Conservation (phyloP, 805 yeast genomes). For the Nakazawaea ernobii region DNA sequence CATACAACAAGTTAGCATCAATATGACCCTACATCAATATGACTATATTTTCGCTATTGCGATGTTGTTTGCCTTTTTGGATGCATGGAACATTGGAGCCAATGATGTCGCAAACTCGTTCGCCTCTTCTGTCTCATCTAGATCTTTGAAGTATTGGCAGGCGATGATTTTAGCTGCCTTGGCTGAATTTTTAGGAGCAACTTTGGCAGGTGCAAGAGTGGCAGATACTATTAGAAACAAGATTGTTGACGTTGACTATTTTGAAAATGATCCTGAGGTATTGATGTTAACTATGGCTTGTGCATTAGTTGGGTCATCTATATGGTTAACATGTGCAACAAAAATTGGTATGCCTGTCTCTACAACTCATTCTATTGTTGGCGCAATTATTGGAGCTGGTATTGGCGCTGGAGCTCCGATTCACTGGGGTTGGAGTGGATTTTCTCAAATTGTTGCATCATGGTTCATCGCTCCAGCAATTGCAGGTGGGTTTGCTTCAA, state of each 20-base stretch:
- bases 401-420: constrained; percentile 66
- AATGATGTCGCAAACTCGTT: constrained; percentile 80
- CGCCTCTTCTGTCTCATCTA: constrained; percentile 68
- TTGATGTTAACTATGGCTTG: constrained; percentile 71
- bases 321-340: constrained; percentile 68
- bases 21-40: constrained; percentile 44
- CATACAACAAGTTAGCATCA: constrained; percentile 3
- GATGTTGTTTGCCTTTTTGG: constrained; percentile 66
- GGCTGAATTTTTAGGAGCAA: constrained; percentile 73
- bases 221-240: constrained; percentile 66
- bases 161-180: constrained; percentile 68
- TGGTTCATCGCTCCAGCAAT: constrained; percentile 76
- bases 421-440: constrained; percentile 74
- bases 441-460: constrained; percentile 67
- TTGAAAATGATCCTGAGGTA: constrained; percentile 55
- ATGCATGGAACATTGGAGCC: constrained; percentile 78
- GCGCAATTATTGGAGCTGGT: constrained; percentile 70
- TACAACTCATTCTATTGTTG: constrained; percentile 74
- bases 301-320: constrained; percentile 68
- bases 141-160: constrained; percentile 66
- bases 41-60: constrained; percentile 68
- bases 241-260: constrained; percentile 48
- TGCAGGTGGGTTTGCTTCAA: constrained; percentile 59
- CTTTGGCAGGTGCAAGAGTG: constrained; percentile 67
- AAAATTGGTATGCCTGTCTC: constrained; percentile 71